phyloP scores from a whole-genome alignment of 352 stramenopile species.

The Phytophthora pisi region DNA sequence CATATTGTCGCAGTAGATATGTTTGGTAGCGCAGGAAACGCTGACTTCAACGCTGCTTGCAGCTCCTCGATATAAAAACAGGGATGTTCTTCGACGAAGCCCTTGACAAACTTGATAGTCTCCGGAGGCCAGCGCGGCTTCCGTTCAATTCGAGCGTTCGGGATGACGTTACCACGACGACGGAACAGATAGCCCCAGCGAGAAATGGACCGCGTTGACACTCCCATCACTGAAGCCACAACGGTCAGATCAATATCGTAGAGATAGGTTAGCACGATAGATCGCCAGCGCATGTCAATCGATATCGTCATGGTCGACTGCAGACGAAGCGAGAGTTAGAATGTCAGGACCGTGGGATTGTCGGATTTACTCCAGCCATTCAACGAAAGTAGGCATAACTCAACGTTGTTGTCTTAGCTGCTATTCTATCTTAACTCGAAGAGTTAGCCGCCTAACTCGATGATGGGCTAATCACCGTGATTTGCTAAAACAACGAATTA shows the following conservation, averaged over 20 bases:
- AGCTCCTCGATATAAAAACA: constrained; percentile 16
- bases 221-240: not conserved
- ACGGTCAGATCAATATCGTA: not conserved
- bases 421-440: not conserved
- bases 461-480: not conserved
- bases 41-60: constrained; percentile 2
- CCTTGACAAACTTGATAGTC: not conserved
- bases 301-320: not conserved
- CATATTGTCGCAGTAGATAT: constrained; percentile 7
- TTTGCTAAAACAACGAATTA: not conserved
- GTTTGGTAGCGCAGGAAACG: not conserved
- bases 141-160: not conserved
- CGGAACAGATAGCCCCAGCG: not conserved
- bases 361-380: not conserved
- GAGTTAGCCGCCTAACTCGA: not conserved
- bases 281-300: not conserved
- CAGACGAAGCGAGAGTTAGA: not conserved
- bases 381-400: not conserved
- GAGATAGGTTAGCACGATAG: not conserved
- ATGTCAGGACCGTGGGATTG: not conserved
- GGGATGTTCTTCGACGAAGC: not conserved
- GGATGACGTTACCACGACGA: not conserved
- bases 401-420: not conserved
- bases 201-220: not conserved
- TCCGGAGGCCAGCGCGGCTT: not conserved